Evolutionary conservation across 129 eudicot species (phyloP), one percentile per base, ranked within the genome.

Genomic region (Erigeron canadensis): DNA sequence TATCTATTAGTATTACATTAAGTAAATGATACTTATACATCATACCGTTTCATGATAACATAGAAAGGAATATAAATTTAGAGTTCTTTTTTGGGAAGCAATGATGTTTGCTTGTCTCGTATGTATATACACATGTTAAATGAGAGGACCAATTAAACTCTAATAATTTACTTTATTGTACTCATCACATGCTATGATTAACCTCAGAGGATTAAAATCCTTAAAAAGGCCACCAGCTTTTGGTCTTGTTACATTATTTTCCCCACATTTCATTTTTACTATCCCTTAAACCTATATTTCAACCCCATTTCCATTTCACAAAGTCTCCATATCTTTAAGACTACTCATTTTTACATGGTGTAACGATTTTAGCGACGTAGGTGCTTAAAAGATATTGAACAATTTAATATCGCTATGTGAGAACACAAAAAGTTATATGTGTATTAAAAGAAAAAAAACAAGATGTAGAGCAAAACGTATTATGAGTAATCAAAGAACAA

Each of bases 171-270:
- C 74, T 67, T 76, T 76, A 66, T 66, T 22, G 16, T 66, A 75
- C 67, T 75, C 67, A 66, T 65, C 44, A 56, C 67, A 51, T 75
- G 79, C 23, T 66, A 55, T 56, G 73, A 75, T 75, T 66, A 56
- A 75, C 67, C 46, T 60, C 37, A 57, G 54, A 38, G 38, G 67
- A 59, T 41, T 71, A 55, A 55, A 65, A 28, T 37, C 46, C 63
- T 53, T 1, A 7, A 45, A 51, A 53, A 22, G 10, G 4, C 71
- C 54, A 63, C 28, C 37, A 60, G 19, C 37, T 72, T 72, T 60
- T 45, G 41, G 15, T 42, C 34, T 5, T 63, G 18, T 74, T 73
- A 12, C 63, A 74, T 38, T 70, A 54, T 55, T 19, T 38, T 51
- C 60, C 65, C 51, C 39, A 19, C 53, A 9, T 43, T 44, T 43